Percentiles rank a stretch among this genome's conserved stretches.
phyloP scores from a whole-genome alignment of 228 moss, liverwort and hornwort species.

The Sphagnum fallax region DNA sequence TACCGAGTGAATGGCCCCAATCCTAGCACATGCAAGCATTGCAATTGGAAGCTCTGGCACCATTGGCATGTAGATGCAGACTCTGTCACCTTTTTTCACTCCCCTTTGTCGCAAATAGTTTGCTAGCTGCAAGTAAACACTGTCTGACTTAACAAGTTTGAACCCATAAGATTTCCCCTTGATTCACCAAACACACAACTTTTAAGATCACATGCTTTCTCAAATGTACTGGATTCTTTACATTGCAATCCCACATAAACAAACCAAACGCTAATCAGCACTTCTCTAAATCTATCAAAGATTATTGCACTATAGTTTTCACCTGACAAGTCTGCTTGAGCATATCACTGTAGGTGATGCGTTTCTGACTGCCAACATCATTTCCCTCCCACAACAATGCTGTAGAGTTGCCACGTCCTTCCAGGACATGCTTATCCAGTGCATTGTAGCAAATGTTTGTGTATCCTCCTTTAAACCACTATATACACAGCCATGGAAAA shows the following conservation, averaged over 20 bases:
- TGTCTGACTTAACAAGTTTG: background rate
- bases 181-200: too few relatives aligned
- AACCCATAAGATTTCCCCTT: background rate
- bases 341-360: constrained; percentile 31
- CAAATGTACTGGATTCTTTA: too few relatives aligned
- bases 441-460: constrained; percentile 49
- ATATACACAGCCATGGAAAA: background rate
- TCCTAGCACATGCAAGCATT: constrained; percentile 47
- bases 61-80: constrained; percentile 55
- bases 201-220: too few relatives aligned
- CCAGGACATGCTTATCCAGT: constrained; percentile 34
- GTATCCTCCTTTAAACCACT: constrained; percentile 49
- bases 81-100: constrained; percentile 41
- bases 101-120: constrained; percentile 33
- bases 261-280: too few relatives aligned
- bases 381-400: constrained; percentile 50
- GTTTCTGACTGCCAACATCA: constrained; percentile 29
- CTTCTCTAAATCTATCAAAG: too few relatives aligned
- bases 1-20: constrained; percentile 49
- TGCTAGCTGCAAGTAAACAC: constrained; percentile 14
- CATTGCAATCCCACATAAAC: too few relatives aligned
- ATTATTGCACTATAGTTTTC: background rate
- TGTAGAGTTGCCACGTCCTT: constrained; percentile 30
- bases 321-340: constrained; percentile 44
- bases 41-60: constrained; percentile 41